Conservation (phyloP, 108 stramenopile species). For the Asterionellopsis glacialis region DNA sequence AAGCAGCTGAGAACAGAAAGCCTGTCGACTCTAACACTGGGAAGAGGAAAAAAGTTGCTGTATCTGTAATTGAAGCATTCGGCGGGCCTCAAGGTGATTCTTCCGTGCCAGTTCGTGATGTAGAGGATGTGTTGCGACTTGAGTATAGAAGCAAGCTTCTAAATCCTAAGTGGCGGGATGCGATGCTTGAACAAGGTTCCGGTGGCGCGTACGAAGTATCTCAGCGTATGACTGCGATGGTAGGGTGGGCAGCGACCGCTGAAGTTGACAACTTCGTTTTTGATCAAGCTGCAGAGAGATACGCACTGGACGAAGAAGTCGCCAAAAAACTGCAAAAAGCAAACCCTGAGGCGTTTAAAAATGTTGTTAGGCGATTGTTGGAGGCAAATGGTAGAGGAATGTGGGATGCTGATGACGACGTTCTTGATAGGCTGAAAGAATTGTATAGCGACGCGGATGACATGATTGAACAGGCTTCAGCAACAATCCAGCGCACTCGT, state of each 20-base stretch:
- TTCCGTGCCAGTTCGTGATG: conserved; percentile 62
- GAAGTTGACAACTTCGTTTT: conserved; percentile 78
- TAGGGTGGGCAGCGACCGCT: conserved; percentile 78
- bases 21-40: conserved; percentile 26
- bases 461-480: conserved; percentile 29
- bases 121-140: conserved; percentile 80
- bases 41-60: conserved; percentile 50
- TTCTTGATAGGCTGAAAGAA: conserved; percentile 43
- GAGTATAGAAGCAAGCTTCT: conserved; percentile 85
- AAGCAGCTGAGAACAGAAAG: conserved; percentile 78
- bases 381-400: conserved; percentile 81
- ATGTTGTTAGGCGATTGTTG: conserved; percentile 62
- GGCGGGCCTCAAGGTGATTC: conserved; percentile 23
- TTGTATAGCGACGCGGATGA: conserved; percentile 73
- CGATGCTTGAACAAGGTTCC: conserved; percentile 81
- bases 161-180: conserved; percentile 86
- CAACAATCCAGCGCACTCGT: background rate
- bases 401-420: conserved; percentile 71
- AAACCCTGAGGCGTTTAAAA: conserved; percentile 84
- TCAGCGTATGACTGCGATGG: conserved; percentile 83
- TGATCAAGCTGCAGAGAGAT: conserved; percentile 84
- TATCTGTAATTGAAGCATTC: conserved; percentile 85
- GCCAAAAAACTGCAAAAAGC: conserved; percentile 64
- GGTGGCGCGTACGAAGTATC: conserved; percentile 86
- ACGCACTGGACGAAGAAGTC: conserved; percentile 82